Conservation (phyloP, 305 asterid genomes). For the Petunia hybrid region DNA sequence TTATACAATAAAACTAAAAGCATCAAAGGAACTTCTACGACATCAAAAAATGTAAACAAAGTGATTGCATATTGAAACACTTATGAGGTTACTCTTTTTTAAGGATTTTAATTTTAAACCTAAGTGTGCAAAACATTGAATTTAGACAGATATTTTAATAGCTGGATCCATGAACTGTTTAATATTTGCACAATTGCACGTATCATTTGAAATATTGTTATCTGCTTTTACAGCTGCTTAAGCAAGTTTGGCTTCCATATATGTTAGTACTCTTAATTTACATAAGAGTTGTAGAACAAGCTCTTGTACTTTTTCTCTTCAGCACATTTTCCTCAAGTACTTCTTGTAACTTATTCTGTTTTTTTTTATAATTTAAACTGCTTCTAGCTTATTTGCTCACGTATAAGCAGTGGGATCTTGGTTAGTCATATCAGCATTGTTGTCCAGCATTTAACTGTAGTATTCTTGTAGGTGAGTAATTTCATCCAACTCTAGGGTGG, state of each 20-base stretch:
- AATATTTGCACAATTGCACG: neutral
- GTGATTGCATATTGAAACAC: neutral
- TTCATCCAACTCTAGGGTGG: constrained; percentile 8
- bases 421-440: neutral
- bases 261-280: neutral
- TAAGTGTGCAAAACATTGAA: neutral
- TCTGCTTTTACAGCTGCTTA: neutral
- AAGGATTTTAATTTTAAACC: neutral
- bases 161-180: neutral
- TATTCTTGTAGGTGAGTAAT: neutral
- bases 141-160: neutral
- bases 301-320: neutral
- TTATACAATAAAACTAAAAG: no score
- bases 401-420: neutral
- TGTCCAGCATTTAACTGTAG: constrained; percentile 17
- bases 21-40: neutral
- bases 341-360: neutral
- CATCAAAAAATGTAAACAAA: no score
- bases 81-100: no score
- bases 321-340: constrained; percentile 15
- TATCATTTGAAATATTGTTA: neutral
- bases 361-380: no score
- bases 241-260: neutral
- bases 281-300: neutral
- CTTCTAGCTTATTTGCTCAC: no score